A percentile compares a stretch with the other conserved stretches of the same genome.
Conservation (phyloP, 306 rosid species). For the Herpetospermum pedunculosum region DNA sequence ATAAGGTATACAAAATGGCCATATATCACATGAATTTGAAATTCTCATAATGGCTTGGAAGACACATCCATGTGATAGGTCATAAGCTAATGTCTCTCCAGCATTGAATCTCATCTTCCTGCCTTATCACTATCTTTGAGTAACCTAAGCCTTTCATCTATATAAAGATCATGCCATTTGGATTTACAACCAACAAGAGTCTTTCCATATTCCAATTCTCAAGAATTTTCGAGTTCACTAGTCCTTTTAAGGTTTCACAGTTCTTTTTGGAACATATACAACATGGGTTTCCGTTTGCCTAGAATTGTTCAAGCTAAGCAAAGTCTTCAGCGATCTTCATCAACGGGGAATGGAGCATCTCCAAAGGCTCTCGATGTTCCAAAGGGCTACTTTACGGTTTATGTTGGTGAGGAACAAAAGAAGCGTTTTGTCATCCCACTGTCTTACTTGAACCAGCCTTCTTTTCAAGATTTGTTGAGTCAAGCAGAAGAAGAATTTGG, state of each 20-base stretch:
- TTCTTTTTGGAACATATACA: background rate
- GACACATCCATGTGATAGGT: conserved; percentile 1
- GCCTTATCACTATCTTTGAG: background rate
- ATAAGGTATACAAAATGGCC: background rate
- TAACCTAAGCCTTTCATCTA: background rate
- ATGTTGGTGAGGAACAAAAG: conserved; percentile 8
- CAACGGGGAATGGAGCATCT: background rate
- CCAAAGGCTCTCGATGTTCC: background rate
- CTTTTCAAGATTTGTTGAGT: conserved; percentile 14
- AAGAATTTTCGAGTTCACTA: background rate
- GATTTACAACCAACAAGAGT: background rate
- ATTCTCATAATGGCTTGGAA: too few species aligned
- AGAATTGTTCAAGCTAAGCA: background rate
- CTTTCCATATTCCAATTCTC: background rate
- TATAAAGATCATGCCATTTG: background rate
- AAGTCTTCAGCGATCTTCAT: background rate
- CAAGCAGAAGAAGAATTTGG: conserved; percentile 21
- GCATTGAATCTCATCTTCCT: background rate
- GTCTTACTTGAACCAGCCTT: conserved; percentile 21
- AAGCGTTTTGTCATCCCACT: conserved; percentile 16
- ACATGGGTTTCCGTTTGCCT: background rate
- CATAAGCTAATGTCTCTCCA: background rate
- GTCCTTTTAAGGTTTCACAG: background rate
- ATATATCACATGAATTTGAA: too few species aligned
- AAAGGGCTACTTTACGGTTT: background rate